Evolutionary conservation across 179 eudicot genomes (phyloP), one percentile per base, ranked within the genome.

Genomic region (Nepenthes alata): DNA sequence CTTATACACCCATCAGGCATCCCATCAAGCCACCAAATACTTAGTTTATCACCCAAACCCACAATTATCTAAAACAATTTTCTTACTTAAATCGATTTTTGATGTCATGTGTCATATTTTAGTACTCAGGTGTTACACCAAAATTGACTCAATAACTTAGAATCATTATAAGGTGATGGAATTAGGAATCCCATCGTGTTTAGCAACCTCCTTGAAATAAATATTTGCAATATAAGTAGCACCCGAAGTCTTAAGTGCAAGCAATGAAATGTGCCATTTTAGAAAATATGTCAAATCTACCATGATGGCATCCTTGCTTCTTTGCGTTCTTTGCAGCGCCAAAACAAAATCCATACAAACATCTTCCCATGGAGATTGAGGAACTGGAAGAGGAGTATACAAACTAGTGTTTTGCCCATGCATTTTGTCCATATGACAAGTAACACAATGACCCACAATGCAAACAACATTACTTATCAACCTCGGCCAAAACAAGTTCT

Each of bases 331-430:
- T 5, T 59, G 74, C 11, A 70, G 11, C 3, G 68, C 69, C 2
- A 70, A 11, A 7, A 53, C 65, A 58, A 70, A 70, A 16, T 70
- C 61, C 47, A 70, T 47, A 5, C 35, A 12, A 0, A 71, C 35
- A 11, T 65, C 37, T 11, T 48, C 61, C 66, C 67, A 71, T 6
- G 62, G 66, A 8, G 56, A 39, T 2, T 4, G 13, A 3, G 62
- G 62, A 50, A 60, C 44, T 1, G 61, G 61, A 3, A 65, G 49
- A 11, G 66, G 69, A 0, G 39, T 52, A 37, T 70, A 54, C 2
- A 70, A 45, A 9, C 66, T 60, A 1, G 37, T 53, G 11, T 70
- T 70, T 52, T 64, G 68, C 1, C 48, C 15, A 2, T 36, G 53
- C 1, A 37, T 6, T 37, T 59, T 70, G 4, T 64, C 35, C 2